A percentile compares a stretch with the other conserved stretches of the same genome.
Conservation (phyloP, 768 basidiomycete genomes). For the Serendipita sp. region DNA sequence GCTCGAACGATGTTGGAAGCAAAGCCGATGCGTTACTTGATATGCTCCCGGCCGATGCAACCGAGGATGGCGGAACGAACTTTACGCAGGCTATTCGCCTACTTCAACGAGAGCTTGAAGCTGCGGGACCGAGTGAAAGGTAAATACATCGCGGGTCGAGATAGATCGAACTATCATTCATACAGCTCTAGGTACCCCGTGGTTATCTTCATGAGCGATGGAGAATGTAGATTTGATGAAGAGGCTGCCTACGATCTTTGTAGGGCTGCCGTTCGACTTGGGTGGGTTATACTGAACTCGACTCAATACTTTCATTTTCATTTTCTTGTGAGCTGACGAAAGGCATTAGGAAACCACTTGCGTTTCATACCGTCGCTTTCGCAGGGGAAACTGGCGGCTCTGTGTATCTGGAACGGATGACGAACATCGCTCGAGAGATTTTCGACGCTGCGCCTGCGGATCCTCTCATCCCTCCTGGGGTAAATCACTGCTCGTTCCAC, state of each 20-base stretch:
- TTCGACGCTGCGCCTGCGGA: conserved; percentile 31
- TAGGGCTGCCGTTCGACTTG: conserved; percentile 27
- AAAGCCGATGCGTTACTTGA: conserved; percentile 31
- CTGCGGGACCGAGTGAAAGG: conserved; percentile 38
- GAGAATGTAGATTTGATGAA: conserved; percentile 30
- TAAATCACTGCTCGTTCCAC: conserved; percentile 30
- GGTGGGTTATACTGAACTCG: conserved; percentile 21
- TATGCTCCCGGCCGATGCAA: conserved; percentile 20
- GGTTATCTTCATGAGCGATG: conserved; percentile 43
- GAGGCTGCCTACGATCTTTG: conserved; percentile 27
- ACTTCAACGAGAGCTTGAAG: conserved; percentile 27
- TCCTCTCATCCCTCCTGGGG: conserved; percentile 20
- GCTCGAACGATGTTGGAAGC: conserved; percentile 31
- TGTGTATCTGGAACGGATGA: conserved; percentile 31
- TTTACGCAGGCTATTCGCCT: conserved; percentile 26
- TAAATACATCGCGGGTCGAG: conserved; percentile 10
- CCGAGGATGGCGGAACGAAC: conserved; percentile 27
- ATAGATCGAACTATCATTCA: neutral
- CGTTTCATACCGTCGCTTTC: conserved; percentile 44
- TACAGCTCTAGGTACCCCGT: conserved; percentile 27
- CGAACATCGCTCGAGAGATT: conserved; percentile 31
- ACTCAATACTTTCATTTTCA: neutral
- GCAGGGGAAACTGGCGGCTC: conserved; percentile 21
- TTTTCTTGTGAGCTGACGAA: too few species aligned
- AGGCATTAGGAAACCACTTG: conserved; percentile 41